phyloP scores from a whole-genome alignment of 177 flowering plant genomes.

The Vitis hybrid region DNA sequence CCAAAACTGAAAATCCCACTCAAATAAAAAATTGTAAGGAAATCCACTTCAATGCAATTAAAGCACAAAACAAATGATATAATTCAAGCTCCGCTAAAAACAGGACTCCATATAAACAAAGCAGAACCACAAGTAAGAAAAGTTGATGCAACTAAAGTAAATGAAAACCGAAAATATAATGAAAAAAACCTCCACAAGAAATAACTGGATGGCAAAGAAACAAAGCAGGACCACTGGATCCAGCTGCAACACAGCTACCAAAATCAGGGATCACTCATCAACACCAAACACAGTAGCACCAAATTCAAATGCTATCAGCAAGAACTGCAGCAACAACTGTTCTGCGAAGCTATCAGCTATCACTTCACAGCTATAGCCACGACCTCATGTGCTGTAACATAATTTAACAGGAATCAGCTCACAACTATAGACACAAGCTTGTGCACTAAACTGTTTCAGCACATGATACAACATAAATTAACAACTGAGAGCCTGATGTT shows the following conservation, averaged over 20 bases:
- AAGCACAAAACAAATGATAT: neutral
- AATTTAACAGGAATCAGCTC: constrained; percentile 14
- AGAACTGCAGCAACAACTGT: constrained; percentile 17
- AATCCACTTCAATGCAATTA: neutral
- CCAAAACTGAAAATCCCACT: too few species aligned
- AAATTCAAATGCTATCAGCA: constrained; percentile 12
- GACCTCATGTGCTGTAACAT: constrained; percentile 36
- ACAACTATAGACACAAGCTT: neutral
- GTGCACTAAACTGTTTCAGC: constrained; percentile 4
- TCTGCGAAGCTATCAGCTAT: constrained; percentile 13
- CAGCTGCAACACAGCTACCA: constrained; percentile 15
- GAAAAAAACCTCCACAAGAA: too few species aligned
- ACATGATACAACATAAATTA: constrained; percentile 18
- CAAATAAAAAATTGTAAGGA: too few species aligned
- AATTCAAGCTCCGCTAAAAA: neutral
- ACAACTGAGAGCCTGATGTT: constrained; percentile 5
- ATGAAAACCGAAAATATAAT: too few species aligned
- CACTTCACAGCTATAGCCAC: constrained; percentile 31
- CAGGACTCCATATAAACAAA: too few species aligned
- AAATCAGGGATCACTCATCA: constrained; percentile 16
- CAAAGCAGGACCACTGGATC: neutral
- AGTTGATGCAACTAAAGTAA: too few species aligned
- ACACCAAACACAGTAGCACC: constrained; percentile 12
- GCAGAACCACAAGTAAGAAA: too few species aligned
- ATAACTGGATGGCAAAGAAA: neutral